Evolutionary conservation across 495 filamentous ascomycete species (phyloP), one percentile per base, ranked within the genome.

Genomic region (Hypoxylon lienhwacheense): DNA sequence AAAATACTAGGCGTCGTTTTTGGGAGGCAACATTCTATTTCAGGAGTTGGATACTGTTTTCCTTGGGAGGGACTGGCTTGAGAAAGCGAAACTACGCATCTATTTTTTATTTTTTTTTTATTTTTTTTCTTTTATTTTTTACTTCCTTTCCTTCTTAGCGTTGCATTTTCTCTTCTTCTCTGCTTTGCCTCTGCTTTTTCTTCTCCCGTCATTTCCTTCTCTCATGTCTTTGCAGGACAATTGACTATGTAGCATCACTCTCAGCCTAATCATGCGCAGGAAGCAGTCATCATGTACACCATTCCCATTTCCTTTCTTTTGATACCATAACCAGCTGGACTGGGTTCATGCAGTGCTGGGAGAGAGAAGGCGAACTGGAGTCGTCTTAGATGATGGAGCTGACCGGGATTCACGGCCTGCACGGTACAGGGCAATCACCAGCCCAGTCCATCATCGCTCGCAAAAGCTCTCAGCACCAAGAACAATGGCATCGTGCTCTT

Each of bases 1-100:
- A 37, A 52, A 52, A 61, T 61, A 61, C 58, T 52, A 61, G 58
- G 58, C 52, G 58, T 53, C 48, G 35, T 44, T 56, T 41, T 22
- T 47, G 43, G 48, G 47, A 42, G 53, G 36, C 39, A 15, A 42
- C n/a, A n/a, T n/a, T 42, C 29, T 33, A 19, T 25, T 47, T 25
- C n/a, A 28, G 17, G 49, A 11, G 4, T 37, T 37, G 12, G 2
- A 35, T 39, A 16, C 24, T 35, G 17, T 37, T 61, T 51, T 48
- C 48, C 44, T 43, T 41, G 35, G 36, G 11, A 31, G 42, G 24
- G 19, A 17, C 34, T 44, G 25, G 35, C 15, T 43, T 51, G 47
- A 17, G 19, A 21, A 15, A 26, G n/a, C 12, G 28, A 44, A 12
- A 22, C 29, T 21, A 14, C 39, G 40, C 31, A 46, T 14, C 11